Evolutionary conservation across 805 yeast genomes (phyloP).

Genomic region (Zygosaccharomyces gambellarensis): DNA sequence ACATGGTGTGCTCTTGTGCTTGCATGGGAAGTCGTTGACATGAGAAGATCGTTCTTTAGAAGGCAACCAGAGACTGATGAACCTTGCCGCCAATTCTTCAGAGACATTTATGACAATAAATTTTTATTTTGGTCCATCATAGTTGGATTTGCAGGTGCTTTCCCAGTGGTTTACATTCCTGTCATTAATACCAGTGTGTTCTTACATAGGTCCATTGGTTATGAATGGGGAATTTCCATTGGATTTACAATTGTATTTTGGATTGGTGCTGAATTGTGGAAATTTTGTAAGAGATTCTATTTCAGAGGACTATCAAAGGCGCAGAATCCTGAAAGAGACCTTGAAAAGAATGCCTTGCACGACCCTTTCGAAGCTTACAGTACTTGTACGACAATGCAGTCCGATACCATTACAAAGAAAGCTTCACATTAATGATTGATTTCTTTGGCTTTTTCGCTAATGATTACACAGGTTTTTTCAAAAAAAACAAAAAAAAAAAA

Average conservation of each 20-base stretch:
- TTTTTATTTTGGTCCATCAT: conserved; percentile 78
- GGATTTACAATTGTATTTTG: conserved; percentile 56
- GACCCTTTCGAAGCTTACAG: conserved; percentile 58
- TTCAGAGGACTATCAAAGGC: conserved; percentile 40
- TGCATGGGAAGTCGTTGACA: conserved; percentile 81
- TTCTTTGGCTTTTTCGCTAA: neutral
- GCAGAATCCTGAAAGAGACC: conserved; percentile 57
- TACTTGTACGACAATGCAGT: conserved; percentile 45
- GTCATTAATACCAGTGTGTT: conserved; percentile 78
- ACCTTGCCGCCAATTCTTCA: conserved; percentile 54
- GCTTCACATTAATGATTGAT: neutral
- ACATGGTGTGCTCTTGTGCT: conserved; percentile 80
- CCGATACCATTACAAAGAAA: conserved; percentile 11
- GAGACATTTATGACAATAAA: conserved; percentile 67
- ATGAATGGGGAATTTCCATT: conserved; percentile 77
- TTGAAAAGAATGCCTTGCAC: conserved; percentile 43
- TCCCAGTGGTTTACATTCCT: conserved; percentile 84
- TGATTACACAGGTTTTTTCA: neutral
- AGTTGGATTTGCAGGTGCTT: conserved; percentile 61
- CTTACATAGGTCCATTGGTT: conserved; percentile 62
- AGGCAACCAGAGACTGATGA: conserved; percentile 64
- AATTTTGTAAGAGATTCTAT: conserved; percentile 57
- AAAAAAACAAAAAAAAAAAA: too few relatives aligned
- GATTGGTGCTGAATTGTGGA: conserved; percentile 60
- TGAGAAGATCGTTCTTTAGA: conserved; percentile 62